Evolutionary conservation across 2,329 filamentous ascomycete species (phyloP).

Genomic region (Sclerotinia trifoliorum): DNA sequence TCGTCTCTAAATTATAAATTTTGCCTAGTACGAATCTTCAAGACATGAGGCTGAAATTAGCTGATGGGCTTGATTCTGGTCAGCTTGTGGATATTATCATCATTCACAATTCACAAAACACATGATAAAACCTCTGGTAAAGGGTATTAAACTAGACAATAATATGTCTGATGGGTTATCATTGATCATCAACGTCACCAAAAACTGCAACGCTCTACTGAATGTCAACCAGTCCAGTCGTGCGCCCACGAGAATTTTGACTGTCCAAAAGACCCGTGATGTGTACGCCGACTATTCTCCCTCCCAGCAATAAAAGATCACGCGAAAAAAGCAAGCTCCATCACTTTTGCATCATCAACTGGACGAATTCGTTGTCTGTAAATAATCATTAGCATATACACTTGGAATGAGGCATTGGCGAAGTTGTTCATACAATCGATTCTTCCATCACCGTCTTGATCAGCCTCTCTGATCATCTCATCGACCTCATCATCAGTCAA

Average conservation of each 20-base stretch:
- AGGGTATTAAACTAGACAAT: slow-evolving; percentile 20
- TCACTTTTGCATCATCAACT: slow-evolving; percentile 93
- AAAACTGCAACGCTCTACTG: slow-evolving; percentile 19
- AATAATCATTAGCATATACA: slow-evolving; percentile 30
- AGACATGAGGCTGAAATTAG: not conserved
- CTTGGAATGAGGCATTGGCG: slow-evolving; percentile 24
- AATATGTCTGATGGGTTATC: slow-evolving; percentile 6
- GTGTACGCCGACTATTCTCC: slow-evolving; percentile 21
- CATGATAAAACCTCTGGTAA: not conserved
- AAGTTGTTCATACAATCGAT: slow-evolving; percentile 71
- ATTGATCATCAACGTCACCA: slow-evolving; percentile 15
- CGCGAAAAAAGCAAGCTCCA: slow-evolving; percentile 24
- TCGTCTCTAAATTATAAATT: not conserved
- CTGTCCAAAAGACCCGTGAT: slow-evolving; percentile 19
- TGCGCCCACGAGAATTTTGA: slow-evolving; percentile 17
- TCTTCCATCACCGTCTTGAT: slow-evolving; percentile 84
- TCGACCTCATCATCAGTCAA: slow-evolving; percentile 88
- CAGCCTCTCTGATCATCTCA: slow-evolving; percentile 89
- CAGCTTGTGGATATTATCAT: not conserved
- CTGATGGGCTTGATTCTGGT: not conserved
- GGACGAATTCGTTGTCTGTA: slow-evolving; percentile 85
- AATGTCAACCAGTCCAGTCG: slow-evolving; percentile 16
- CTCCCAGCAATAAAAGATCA: slow-evolving; percentile 15
- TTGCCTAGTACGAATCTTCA: not conserved
- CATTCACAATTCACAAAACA: not conserved